Percentiles rank a stretch among this genome's conserved stretches.
These are phyloP conservation scores for Xylaria multiplex DNA, from an alignment of 2,329 filamentous ascomycete species.

Conservation along the genomic window DNA sequence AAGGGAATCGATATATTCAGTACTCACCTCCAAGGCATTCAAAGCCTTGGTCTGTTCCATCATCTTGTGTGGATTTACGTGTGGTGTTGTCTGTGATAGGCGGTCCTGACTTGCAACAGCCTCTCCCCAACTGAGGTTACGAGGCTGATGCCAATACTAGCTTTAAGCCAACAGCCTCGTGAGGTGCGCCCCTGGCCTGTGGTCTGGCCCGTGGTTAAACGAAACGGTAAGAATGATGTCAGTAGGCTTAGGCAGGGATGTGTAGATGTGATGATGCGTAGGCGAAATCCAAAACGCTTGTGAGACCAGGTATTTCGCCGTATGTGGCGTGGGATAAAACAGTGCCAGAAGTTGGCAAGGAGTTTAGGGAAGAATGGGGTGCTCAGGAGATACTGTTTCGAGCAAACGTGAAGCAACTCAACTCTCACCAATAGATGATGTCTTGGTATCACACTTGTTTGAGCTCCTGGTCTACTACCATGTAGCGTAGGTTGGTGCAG, in stretches of 20 bases:
- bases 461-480: slow-evolving; percentile 36
- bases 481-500: no score
- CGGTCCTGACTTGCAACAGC: slow-evolving; percentile 10
- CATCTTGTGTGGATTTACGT: slow-evolving; percentile 37
- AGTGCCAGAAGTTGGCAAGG: background rate
- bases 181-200: slow-evolving; percentile 26
- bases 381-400: background rate
- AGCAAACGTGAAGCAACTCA: slow-evolving; percentile 14
- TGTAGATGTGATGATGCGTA: background rate
- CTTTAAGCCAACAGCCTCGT: slow-evolving; percentile 33
- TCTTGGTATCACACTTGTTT: slow-evolving; percentile 45
- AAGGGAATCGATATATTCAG: slow-evolving; percentile 8
- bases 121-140: slow-evolving; percentile 25
- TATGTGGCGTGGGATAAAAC: background rate
- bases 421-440: slow-evolving; percentile 9
- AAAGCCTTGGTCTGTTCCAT: slow-evolving; percentile 81
- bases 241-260: slow-evolving; percentile 13
- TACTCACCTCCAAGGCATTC: slow-evolving; percentile 68
- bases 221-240: background rate
- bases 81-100: slow-evolving; percentile 15
- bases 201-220: slow-evolving; percentile 1
- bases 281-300: slow-evolving; percentile 12
- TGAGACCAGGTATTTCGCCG: slow-evolving; percentile 1
- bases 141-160: slow-evolving; percentile 30
- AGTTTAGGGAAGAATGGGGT: background rate